These are phyloP conservation scores for Beauveria australis DNA, from an alignment of 2,329 filamentous ascomycete genomes.

Conservation along the genomic window DNA sequence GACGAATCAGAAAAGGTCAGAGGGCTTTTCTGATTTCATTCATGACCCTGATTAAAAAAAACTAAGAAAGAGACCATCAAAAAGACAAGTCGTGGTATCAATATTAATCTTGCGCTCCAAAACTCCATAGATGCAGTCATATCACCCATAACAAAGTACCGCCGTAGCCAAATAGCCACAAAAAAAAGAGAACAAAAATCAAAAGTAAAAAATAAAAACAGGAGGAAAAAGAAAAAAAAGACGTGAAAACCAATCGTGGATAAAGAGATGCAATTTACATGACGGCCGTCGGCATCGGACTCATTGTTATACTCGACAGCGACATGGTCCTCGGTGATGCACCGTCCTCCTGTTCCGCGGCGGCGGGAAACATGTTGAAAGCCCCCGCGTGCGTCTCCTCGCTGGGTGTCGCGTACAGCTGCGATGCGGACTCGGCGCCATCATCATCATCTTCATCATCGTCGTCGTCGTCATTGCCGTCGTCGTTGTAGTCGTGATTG, in stretches of 20 bases:
- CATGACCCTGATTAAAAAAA: neutral
- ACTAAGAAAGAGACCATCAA: neutral
- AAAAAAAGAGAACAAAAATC: too few relatives aligned
- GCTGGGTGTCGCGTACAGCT: slow-evolving; percentile 43
- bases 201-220: too few relatives aligned
- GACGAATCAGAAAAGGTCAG: too few relatives aligned
- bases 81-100: neutral
- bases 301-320: slow-evolving; percentile 50
- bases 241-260: neutral
- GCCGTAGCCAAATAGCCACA: neutral
- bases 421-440: slow-evolving; percentile 33
- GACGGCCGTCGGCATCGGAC: slow-evolving; percentile 17
- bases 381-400: slow-evolving; percentile 32
- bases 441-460: slow-evolving; percentile 25
- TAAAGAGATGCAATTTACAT: slow-evolving; percentile 13
- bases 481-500: slow-evolving; percentile 18
- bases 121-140: neutral
- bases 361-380: slow-evolving; percentile 23
- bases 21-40: neutral
- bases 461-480: slow-evolving; percentile 21
- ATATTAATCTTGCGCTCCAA: neutral
- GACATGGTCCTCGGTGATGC: slow-evolving; percentile 54
- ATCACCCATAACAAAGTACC: neutral
- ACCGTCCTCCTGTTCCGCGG: slow-evolving; percentile 32
- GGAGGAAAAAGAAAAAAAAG: neutral